Evolutionary conservation across 306 rosid species (phyloP), one percentile per base, ranked within the genome.

Genomic region (Adenanthera pavonina): DNA sequence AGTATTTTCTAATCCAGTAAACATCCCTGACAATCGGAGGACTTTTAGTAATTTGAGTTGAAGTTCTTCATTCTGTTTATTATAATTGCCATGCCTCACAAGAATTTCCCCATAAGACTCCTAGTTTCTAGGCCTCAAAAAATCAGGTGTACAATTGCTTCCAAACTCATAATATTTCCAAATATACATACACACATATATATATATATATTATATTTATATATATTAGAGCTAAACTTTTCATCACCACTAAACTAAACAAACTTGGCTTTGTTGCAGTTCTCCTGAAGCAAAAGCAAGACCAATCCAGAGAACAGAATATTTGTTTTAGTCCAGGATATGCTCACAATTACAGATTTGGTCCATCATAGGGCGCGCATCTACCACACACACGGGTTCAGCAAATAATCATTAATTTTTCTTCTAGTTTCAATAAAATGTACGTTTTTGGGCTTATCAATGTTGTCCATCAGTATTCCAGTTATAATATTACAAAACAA

Each of bases 1-100:
- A 12, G 11, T 61, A 33, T 13, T 12, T 60, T 30, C 14, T 36
- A 74, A 35, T 51, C 25, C 46, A 72, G 62, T 33, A 15, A 41
- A 19, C 30, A 57, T 40, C 16, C 54, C 41, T 40, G 25, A 35
- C 38, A 54, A 38, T 17, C 11, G 51, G 19, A 8, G 7, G 48
- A 38, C 35, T 54, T 19, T 25, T 4, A n/a, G 6, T 47, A 47
- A 48, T 14, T 47, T 14, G 2, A 5, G 75, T 11, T 46, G 19
- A 70, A 70, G 34, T 47, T 47, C 19, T 11, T 70, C 75, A 70
- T 70, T 47, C 33, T 16, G 38, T 70, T 46, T 20, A 46, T 70
- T 70, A 20, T 71, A 71, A 71, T 7, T 30, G 66, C n/a, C 41
- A 57, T 7, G 41, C 25, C 15, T 40, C 41, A 75, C 13, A 53